Base-by-base conservation (phyloP, 1,284 basidiomycete species). In the Marasmius oreades region DNA sequence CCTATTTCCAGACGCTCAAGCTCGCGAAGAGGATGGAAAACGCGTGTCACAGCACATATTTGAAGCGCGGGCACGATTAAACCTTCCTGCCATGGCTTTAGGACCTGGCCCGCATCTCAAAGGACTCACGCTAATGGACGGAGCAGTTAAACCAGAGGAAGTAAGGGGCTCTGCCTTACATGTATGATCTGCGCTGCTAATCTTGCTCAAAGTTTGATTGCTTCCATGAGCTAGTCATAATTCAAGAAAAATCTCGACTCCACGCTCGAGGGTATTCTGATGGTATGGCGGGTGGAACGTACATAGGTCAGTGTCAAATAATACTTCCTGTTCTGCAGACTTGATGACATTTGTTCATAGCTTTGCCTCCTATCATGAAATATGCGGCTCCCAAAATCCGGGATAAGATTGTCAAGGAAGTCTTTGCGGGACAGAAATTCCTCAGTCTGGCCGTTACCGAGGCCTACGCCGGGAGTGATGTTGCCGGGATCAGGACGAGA, bases 41-140 rank as follows among this genome's bases (percentile, higher is more conserved):
- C 73, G 79, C 45, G 76, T 80, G 5, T 79, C 77, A 10, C 79
- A 79, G 61, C 65, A 69, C 33, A 79, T 84, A 3, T 69, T 83
- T 43, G 77, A 83, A 57, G 77, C 77, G 64, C 81, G 85, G 80
- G 79, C 80, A 68, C 77, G 65, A 39, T 69, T 69, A 26, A 84
- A 90, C 61, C 67, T 93, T 48, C 81, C 89, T 65, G 87, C 88
- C 10, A 94, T 95, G 92, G 82, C 90, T 45, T 72, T 95, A 62
- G 93, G 93, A 3, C 84, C 84, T 11, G 85, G 85, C 0, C 77
- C 78, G 59, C 92, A 95, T 68, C 72, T 95, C 52, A 80, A 90
- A 62, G 93, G 92, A 2, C 78, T 82, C 43, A 83, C 76, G 36
- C 77, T 95, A 10, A 85, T 92, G 76, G 82, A 79, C 58, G 93